phyloP scores from a whole-genome alignment of 148 eudicot species.

The Amaranthus cruentus region DNA sequence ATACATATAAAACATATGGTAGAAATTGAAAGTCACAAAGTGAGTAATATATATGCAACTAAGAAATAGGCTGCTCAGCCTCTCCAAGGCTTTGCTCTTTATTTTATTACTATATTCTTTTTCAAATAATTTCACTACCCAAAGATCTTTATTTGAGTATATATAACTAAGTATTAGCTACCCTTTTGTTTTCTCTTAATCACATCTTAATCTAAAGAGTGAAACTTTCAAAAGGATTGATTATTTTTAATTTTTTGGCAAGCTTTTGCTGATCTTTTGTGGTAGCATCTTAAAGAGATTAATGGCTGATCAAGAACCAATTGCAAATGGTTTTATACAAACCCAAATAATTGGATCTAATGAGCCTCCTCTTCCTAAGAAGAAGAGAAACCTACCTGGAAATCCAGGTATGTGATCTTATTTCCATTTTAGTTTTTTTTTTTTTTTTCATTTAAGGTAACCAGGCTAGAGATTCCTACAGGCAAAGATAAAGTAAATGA shows the following conservation, averaged over 20 bases:
- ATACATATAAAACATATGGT: no score
- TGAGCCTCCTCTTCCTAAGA: constrained; percentile 51
- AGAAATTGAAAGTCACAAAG: no score
- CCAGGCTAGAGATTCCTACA: no score
- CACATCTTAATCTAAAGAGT: constrained; percentile 16
- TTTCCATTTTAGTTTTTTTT: background rate
- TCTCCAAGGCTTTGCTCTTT: background rate
- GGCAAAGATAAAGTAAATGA: no score
- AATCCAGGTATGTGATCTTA: constrained; percentile 33
- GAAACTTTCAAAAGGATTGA: no score
- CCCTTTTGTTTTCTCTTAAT: constrained; percentile 25
- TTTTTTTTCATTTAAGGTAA: background rate
- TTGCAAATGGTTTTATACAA: constrained; percentile 41
- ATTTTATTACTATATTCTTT: background rate
- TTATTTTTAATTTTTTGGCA: background rate
- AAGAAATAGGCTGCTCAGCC: background rate
- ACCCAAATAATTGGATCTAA: constrained; percentile 40
- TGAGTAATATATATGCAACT: background rate
- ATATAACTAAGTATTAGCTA: constrained; percentile 18
- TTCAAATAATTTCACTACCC: background rate
- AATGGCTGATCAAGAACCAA: constrained; percentile 58
- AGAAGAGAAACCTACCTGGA: constrained; percentile 86
- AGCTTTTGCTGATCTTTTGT: no score
- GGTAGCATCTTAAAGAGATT: no score
- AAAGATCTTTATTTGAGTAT: constrained; percentile 7